A percentile compares a stretch with the other conserved stretches of the same genome.
Evolutionary conservation across 176 grass and related monocot genomes (phyloP).

Genomic region (Oryza coarctata): DNA sequence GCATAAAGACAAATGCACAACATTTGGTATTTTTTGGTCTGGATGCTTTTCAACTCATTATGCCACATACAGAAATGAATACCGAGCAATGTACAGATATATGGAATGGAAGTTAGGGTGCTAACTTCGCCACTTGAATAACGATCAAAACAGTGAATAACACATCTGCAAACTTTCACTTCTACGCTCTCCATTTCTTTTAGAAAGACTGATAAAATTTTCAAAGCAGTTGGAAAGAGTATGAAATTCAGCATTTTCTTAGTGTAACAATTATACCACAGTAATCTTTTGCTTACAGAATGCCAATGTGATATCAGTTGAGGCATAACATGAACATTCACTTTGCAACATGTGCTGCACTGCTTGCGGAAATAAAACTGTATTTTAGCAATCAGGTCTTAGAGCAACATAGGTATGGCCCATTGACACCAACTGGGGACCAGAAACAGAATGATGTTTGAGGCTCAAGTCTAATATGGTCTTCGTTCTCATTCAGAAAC

Average conservation of each 20-base stretch:
- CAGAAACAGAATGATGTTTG: not conserved
- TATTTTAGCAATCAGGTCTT: not conserved
- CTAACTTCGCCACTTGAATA: not conserved
- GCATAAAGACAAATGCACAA: constrained; percentile 17
- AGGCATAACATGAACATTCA: not conserved
- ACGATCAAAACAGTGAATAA: not conserved
- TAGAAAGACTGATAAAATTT: not conserved
- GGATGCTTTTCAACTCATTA: not conserved
- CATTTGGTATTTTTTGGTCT: not conserved
- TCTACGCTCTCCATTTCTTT: not conserved
- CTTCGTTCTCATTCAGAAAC: not conserved
- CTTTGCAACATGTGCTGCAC: not conserved
- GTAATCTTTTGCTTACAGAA: not conserved
- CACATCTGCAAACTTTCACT: not conserved
- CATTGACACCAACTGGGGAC: not conserved
- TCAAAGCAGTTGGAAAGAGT: not conserved
- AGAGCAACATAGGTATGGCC: not conserved
- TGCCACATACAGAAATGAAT: not conserved
- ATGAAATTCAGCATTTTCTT: not conserved
- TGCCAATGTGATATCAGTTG: not conserved
- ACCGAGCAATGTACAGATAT: not conserved
- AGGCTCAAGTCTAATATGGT: not conserved
- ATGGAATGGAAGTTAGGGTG: not conserved
- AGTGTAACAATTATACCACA: not conserved
- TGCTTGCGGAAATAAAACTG: not conserved